Conservation (phyloP, 1,284 basidiomycete species). For the Tremellales sp. region DNA sequence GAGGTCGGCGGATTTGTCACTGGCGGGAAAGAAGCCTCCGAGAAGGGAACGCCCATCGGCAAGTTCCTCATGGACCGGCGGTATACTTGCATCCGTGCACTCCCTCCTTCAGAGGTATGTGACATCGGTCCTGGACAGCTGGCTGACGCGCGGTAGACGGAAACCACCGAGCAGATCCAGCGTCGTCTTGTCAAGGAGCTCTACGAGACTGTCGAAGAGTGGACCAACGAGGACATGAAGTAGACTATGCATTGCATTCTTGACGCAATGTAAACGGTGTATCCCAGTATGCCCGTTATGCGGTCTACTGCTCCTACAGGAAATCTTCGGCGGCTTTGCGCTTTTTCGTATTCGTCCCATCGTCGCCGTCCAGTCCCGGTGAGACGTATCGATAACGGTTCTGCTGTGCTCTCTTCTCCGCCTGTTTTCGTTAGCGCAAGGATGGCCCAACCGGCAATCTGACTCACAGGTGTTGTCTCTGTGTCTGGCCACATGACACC, state of each 20-base stretch:
- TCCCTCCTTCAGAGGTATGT: conserved; percentile 24
- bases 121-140: not conserved
- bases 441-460: not conserved
- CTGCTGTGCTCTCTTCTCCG: conserved; percentile 69
- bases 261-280: too few species aligned
- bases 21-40: conserved; percentile 57
- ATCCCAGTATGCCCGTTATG: not conserved
- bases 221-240: conserved; percentile 29
- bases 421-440: conserved; percentile 19
- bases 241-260: too few species aligned
- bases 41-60: conserved; percentile 55
- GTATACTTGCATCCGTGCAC: conserved; percentile 63
- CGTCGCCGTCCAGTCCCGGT: conserved; percentile 24
- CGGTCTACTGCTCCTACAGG: conserved; percentile 21
- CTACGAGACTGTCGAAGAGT: conserved; percentile 74
- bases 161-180: conserved; percentile 70
- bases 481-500: conserved; percentile 49
- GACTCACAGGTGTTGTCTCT: conserved; percentile 39
- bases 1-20: conserved; percentile 78
- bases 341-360: conserved; percentile 32
- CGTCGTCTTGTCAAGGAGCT: conserved; percentile 75
- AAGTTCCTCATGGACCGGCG: conserved; percentile 74
- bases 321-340: conserved; percentile 50
- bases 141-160: conserved; percentile 33
- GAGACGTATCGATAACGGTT: conserved; percentile 64